A percentile compares a stretch with the other conserved stretches of the same genome.
phyloP scores from a whole-genome alignment of 129 eudicot species.

The Ambrosia artemisiifolia region DNA sequence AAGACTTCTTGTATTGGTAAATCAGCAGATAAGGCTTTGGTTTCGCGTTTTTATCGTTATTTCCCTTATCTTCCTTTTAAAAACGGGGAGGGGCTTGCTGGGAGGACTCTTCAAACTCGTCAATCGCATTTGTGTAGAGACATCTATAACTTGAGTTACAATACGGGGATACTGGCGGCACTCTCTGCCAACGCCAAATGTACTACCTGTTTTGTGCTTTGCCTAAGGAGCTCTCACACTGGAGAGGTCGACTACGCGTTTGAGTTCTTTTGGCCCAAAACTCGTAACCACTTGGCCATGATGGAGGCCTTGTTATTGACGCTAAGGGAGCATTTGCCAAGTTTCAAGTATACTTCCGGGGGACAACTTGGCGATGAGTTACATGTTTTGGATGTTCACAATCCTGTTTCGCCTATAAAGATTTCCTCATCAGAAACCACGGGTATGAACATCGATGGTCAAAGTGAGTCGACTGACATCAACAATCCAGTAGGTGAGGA shows the following conservation, averaged over 20 bases:
- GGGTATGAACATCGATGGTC: too few species aligned
- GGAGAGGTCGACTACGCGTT: background rate
- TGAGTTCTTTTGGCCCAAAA: slow-evolving; percentile 4
- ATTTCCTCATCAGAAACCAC: too few species aligned
- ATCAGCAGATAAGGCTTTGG: background rate
- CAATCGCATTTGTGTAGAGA: background rate
- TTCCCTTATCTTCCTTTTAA: background rate
- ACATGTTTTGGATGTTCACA: background rate
- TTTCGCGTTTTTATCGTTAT: background rate
- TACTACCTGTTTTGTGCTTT: background rate
- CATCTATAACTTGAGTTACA: background rate
- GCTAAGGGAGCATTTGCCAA: background rate
- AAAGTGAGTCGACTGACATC: too few species aligned
- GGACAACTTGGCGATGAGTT: slow-evolving; percentile 6
- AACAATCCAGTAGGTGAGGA: too few species aligned
- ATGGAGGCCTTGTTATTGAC: background rate
- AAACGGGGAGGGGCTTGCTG: slow-evolving; percentile 2
- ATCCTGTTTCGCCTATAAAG: too few species aligned
- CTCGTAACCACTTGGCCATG: background rate
- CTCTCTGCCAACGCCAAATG: background rate
- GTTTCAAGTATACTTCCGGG: slow-evolving; percentile 4
- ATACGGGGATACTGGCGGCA: background rate
- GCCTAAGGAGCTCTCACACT: background rate
- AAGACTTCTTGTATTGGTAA: background rate
- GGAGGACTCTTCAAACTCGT: slow-evolving; percentile 1